Base-by-base conservation (phyloP, 106 monocot species). In the Platanthera guangdongensis region DNA sequence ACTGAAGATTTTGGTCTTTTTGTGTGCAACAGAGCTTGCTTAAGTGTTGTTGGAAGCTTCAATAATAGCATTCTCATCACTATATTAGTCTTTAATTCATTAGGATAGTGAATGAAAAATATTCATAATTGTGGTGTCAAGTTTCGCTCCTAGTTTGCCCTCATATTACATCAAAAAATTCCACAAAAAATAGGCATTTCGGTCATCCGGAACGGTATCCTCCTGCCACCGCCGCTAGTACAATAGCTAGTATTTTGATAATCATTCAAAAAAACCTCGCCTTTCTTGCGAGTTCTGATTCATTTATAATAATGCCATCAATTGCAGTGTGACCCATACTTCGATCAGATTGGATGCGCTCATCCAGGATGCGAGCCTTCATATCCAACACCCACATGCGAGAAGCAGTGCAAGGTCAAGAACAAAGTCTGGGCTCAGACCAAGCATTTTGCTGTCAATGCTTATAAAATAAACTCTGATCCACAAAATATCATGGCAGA, bases 321-420 rank as follows among this genome's bases (percentile, higher is more conserved):
- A 50, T 86, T 80, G 87, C 87, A 97, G 96, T 99, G 97, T 78
- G 94, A 94, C 52, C 97, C 97, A 52, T 99, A 99, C 80, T 99
- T 99, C 30, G 97, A 99, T 84, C 75, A 86, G 32, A 80, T 70
- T 51, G 97, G 97, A 79, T 99, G 97, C 49, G 13, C 70, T 68
- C 97, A 99, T 87, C 97, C 97, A 59, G 97, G 94, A 47, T 99
- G 97, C 73, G 90, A 89, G 78, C 97, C 97, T 62, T 19, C 51
- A 16, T 99, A 94, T 83, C 82, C 87, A 74, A 99, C 97, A 12
- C 97, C 97, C 8, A 32, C n/a, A 48, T 99, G 97, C 47, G 83
- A 78, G 53, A 94, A 87, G 73, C 89, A 85, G 39, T 99, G 97
- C 80, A 74, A 92, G 76, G 83, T 74, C 9, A 77, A 88, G 50